Evolutionary conservation across 306 rosid genomes (phyloP), one percentile per base, ranked within the genome.

Genomic region (Alnus rubra): DNA sequence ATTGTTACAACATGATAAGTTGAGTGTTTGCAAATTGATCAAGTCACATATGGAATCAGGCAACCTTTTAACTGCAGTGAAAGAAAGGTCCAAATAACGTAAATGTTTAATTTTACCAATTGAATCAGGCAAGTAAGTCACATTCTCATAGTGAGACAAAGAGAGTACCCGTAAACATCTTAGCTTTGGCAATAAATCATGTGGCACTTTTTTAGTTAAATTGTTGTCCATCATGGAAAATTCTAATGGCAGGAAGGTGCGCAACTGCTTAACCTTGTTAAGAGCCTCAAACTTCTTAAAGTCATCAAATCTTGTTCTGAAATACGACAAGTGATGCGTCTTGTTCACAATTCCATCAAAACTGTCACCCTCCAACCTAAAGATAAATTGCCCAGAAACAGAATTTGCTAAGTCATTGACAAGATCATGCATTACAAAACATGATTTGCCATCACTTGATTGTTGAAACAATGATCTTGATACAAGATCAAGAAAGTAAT

Each of bases 321-420:
- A 19, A 19, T 47, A 60, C 1, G 75, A 74, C 0, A 71, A 3
- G 39, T 83, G 80, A 16, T 71, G 79, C 18, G 64, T 63, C 79
- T 30, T 74, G 2, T n/a, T 67, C 16, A 16, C 8, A 4, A 78
- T 49, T 30, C 7, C 30, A 5, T 49, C 2, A 49, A 3, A 49
- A 49, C 4, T 2, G 1, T 49, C 3, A 49, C 3, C 15, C 52
- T 49, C 14, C 14, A 73, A 49, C 14, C 52, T 49, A 49, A 49
- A 9, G 3, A 12, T 2, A 55, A 55, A 55, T 18, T 55, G 60
- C 28, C 60, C 30, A 55, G 10, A 0, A 5, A 68, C 23, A 16
- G 13, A 37, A 18, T 78, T 53, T 56, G 79, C 82, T 49, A 82
- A 39, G 42, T 78, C 82, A 28, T 78, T 48, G 12, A 78, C 52